Base-by-base conservation (phyloP, 768 basidiomycete species). In the Mycena latifolia region DNA sequence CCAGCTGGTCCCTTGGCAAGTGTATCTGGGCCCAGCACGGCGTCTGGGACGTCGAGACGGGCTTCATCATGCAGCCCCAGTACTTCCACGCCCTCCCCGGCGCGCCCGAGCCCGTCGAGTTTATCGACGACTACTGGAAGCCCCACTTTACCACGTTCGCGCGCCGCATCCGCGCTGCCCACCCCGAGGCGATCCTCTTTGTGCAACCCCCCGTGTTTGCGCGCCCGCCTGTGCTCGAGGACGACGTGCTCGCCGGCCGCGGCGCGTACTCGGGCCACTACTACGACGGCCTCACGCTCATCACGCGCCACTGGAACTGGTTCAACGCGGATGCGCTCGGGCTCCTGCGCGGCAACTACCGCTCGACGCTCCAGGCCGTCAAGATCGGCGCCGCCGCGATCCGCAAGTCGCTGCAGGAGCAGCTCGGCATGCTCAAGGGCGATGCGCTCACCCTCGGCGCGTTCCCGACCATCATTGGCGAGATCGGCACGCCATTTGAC, bases 291-390 rank as follows among this genome's bases (percentile, higher is more conserved):
- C 81, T 98, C 43, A 99, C 97, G 0, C 86, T 99, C 45, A 82
- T 99, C n/a, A 93, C 93, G 35, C 85, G 94, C 37, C 94, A 96
- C 72, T 96, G 93, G 94, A 92, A 95, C 74, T 91, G 91, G 90
- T 92, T 95, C 85, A 98, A 98, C 72, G 95, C 95, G 2, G 96
- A 99, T 77, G 95, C 96, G 1, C 80, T 99, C 0, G 98, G 97
- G 1, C 75, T 99, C n/a, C 77, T 99, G 35, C 82, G 97, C 22
- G 94, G 95, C 11, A 92, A 92, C 71, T 92, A 97, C 74, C 81
- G 82, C 14, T 85, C 82, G 55, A 82, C 87, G 2, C 67, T 94
- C 10, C 87, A 89, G 53, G 93, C 93, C 1, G 88, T 94, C 52
- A 90, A 88, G 73, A 80, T 98, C 41, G 97, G 97, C n/a, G 90